phyloP scores from a whole-genome alignment of 1,284 basidiomycete genomes.

The Ganoderma sp. region DNA sequence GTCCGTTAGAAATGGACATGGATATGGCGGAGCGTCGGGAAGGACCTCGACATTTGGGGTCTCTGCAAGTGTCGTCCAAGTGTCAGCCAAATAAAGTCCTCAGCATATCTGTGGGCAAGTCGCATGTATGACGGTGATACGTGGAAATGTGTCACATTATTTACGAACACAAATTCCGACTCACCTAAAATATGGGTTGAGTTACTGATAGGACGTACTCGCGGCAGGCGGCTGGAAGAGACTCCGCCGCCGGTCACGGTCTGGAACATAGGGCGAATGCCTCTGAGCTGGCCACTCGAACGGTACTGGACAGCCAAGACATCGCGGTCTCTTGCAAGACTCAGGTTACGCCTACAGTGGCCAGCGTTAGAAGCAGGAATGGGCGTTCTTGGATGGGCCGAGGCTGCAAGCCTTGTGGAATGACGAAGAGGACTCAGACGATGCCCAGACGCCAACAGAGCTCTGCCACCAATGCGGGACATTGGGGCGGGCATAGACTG shows the following conservation, averaged over 20 bases:
- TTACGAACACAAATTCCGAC: background rate
- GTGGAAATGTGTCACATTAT: background rate
- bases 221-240: background rate
- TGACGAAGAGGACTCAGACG: background rate
- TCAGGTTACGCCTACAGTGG: background rate
- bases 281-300: background rate
- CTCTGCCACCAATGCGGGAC: background rate
- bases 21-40: constrained; percentile 32
- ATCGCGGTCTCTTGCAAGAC: background rate
- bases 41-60: constrained; percentile 18
- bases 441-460: background rate
- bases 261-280: background rate
- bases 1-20: constrained; percentile 33
- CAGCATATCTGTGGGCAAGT: too few species aligned
- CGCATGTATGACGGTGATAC: background rate
- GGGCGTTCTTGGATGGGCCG: background rate
- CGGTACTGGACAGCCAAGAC: background rate
- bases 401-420: background rate
- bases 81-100: background rate
- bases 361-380: background rate
- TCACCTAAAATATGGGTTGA: background rate
- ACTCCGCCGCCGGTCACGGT: too few species aligned
- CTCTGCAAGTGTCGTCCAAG: background rate
- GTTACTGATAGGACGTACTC: background rate
- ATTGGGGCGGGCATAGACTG: background rate